Conservation (phyloP, 305 asterid genomes). For the Plantago lanceolata region DNA sequence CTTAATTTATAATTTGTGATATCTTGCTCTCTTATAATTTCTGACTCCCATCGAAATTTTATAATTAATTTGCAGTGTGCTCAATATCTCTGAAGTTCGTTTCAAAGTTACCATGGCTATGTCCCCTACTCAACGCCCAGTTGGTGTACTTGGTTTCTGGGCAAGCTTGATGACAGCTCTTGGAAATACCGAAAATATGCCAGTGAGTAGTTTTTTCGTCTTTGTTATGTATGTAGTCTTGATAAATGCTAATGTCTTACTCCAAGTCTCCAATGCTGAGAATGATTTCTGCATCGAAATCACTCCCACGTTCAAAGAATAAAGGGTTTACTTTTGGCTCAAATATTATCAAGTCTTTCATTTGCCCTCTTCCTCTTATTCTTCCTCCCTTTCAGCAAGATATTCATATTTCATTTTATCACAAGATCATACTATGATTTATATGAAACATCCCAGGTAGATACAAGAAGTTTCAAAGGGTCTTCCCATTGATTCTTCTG, state of each 20-base stretch:
- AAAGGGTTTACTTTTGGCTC: no score
- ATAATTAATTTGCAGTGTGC: constrained; percentile 61
- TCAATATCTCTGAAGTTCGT: constrained; percentile 88
- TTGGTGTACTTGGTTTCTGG: constrained; percentile 99
- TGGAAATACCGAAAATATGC: constrained; percentile 99
- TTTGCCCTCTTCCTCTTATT: no score
- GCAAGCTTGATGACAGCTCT: constrained; percentile 99
- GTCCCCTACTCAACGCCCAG: constrained; percentile 99
- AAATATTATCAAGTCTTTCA: no score
- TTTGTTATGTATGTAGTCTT: background rate
- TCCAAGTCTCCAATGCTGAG: no score
- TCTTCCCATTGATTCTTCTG: constrained; percentile 14
- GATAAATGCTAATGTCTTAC: no score
- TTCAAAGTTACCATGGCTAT: constrained; percentile 95
- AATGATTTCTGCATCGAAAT: no score
- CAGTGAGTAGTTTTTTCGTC: constrained; percentile 56
- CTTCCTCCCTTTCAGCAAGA: no score
- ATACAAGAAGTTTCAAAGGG: background rate
- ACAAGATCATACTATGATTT: no score
- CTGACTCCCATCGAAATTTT: constrained; percentile 13
- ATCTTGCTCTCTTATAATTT: background rate
- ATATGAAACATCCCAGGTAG: background rate
- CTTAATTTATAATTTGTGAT: constrained; percentile 16
- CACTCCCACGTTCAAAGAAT: no score
- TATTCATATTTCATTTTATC: no score